phyloP scores from a whole-genome alignment of 176 grass and related monocot species.

The Otatea glauca region DNA sequence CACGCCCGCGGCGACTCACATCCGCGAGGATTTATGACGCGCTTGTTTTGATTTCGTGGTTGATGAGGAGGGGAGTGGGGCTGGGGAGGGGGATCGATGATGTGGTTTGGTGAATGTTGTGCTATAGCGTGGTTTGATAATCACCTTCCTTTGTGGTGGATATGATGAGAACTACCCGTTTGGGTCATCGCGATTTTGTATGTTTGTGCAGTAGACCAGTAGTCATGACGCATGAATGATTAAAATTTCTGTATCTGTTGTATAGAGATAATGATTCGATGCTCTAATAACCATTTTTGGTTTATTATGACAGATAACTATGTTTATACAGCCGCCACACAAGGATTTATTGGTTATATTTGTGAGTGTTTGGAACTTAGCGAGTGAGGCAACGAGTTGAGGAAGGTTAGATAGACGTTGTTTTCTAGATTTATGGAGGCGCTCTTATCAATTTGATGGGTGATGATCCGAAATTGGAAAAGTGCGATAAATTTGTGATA shows the following conservation, averaged over 20 bases:
- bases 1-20: no score
- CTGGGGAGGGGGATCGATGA: no score
- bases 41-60: no score
- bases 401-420: neutral
- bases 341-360: no score
- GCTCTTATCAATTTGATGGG: neutral
- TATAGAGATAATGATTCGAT: neutral
- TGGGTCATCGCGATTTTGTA: neutral
- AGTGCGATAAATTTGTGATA: neutral
- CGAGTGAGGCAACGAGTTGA: neutral
- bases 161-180: neutral
- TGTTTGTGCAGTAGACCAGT: no score
- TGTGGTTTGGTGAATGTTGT: no score
- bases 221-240: neutral
- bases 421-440: neutral
- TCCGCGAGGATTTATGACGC: no score
- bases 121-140: no score
- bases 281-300: neutral
- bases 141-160: neutral
- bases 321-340: neutral
- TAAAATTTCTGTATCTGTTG: neutral
- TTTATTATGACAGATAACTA: neutral
- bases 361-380: neutral
- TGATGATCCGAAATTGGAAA: neutral
- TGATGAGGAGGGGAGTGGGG: no score